Evolutionary conservation across 345 rosid genomes (phyloP).

Genomic region (Excoecaria agallocha): DNA sequence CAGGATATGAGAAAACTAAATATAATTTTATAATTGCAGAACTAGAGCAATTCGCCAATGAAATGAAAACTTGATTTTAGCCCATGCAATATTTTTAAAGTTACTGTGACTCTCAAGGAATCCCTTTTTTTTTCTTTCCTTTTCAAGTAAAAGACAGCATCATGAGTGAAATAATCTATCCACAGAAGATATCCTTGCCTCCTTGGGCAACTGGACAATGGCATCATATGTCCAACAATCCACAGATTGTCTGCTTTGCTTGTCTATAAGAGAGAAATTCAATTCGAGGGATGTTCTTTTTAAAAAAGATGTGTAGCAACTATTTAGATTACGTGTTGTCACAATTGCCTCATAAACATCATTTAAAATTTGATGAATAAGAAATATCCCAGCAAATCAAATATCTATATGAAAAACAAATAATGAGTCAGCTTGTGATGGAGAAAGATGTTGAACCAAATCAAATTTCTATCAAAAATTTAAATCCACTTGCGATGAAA

Average conservation of each 20-base stretch:
- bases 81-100: background rate
- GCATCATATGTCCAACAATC: background rate
- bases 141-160: background rate
- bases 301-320: background rate
- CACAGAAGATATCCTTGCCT: background rate
- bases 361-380: background rate
- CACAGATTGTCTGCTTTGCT: background rate
- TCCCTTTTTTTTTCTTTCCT: background rate
- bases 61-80: background rate
- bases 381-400: background rate
- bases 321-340: background rate
- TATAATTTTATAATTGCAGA: background rate
- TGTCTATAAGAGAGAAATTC: background rate
- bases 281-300: background rate
- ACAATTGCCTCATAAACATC: background rate
- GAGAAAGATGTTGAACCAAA: background rate
- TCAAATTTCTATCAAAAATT: background rate
- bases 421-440: no score
- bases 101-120: constrained; percentile 1
- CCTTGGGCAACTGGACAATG: background rate
- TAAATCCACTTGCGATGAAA: background rate
- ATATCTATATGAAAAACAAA: background rate
- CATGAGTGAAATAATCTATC: background rate
- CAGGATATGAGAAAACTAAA: background rate
- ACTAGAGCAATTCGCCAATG: background rate